These are phyloP conservation scores for Bacterosira constricta DNA, from an alignment of 108 stramenopile genomes.

Conservation along the genomic window DNA sequence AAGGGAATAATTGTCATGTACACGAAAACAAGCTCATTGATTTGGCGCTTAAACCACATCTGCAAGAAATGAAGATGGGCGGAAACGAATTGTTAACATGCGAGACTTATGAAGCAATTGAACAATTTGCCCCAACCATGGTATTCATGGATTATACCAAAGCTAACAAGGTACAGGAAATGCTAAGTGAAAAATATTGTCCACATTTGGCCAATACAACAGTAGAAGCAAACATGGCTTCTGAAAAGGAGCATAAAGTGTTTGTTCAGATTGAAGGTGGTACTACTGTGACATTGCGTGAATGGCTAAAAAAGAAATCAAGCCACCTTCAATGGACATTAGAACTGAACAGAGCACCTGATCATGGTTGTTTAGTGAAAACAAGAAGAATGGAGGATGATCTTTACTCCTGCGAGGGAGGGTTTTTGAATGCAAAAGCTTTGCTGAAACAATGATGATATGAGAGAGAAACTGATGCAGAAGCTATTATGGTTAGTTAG, in stretches of 20 bases:
- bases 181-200: slow-evolving; percentile 37
- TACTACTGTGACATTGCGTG: slow-evolving; percentile 5
- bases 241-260: slow-evolving; percentile 1
- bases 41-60: background rate
- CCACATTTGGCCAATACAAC: slow-evolving; percentile 8
- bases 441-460: too few species aligned
- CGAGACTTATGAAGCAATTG: slow-evolving; percentile 29
- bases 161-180: slow-evolving; percentile 10
- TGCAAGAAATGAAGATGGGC: slow-evolving; percentile 16
- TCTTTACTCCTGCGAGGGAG: slow-evolving; percentile 1
- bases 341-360: slow-evolving; percentile 16
- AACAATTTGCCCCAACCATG: slow-evolving; percentile 41
- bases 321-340: slow-evolving; percentile 16
- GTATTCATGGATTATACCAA: slow-evolving; percentile 45
- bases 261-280: slow-evolving; percentile 4
- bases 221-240: background rate
- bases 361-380: slow-evolving; percentile 10
- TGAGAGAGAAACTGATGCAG: too few species aligned
- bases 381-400: slow-evolving; percentile 28
- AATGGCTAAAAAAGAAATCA: slow-evolving; percentile 27
- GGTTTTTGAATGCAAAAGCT: slow-evolving; percentile 23
- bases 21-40: slow-evolving; percentile 27
- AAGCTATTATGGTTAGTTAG: too few species aligned
- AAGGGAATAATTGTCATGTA: slow-evolving; percentile 22
- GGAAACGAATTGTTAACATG: slow-evolving; percentile 24